These are phyloP conservation scores for Suillus clintonianus DNA, from an alignment of 768 basidiomycete genomes.

Conservation along the genomic window DNA sequence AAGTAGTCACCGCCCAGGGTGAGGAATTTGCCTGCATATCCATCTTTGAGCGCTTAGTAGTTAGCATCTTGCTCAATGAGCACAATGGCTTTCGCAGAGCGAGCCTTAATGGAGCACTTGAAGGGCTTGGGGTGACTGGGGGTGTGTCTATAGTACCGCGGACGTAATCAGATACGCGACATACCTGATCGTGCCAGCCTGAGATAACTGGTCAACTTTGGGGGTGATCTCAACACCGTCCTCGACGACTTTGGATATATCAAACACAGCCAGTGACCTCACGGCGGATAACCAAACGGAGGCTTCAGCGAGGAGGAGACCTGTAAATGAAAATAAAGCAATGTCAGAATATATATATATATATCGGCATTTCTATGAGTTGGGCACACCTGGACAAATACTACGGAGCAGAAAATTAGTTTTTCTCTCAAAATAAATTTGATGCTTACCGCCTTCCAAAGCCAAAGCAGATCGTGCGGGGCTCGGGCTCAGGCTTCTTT, in stretches of 20 bases:
- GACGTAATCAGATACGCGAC: background rate
- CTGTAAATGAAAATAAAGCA: conserved; percentile 25
- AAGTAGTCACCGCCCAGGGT: too few species aligned
- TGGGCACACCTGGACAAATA: conserved; percentile 30
- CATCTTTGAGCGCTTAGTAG: conserved; percentile 11
- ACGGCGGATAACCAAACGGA: conserved; percentile 47
- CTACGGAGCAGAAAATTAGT: conserved; percentile 12
- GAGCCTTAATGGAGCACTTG: conserved; percentile 58
- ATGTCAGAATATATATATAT: conserved; percentile 4
- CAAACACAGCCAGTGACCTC: conserved; percentile 49
- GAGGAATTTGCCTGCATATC: too few species aligned
- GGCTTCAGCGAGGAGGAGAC: conserved; percentile 53
- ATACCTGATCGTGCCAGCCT: conserved; percentile 68
- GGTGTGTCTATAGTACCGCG: background rate
- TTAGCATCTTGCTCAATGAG: conserved; percentile 50
- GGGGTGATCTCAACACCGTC: conserved; percentile 53
- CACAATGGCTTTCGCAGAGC: conserved; percentile 55
- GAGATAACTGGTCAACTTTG: conserved; percentile 56
- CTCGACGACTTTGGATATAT: conserved; percentile 46
- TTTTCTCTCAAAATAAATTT: conserved; percentile 6
- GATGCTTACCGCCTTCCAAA: conserved; percentile 61
- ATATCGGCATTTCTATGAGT: background rate
- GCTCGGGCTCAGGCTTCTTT: conserved; percentile 50
- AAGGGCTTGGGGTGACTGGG: conserved; percentile 63
- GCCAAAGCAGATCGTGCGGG: conserved; percentile 64